phyloP scores from a whole-genome alignment of 192 early-diverging fungal genomes.

The Thamnidium elegans region DNA sequence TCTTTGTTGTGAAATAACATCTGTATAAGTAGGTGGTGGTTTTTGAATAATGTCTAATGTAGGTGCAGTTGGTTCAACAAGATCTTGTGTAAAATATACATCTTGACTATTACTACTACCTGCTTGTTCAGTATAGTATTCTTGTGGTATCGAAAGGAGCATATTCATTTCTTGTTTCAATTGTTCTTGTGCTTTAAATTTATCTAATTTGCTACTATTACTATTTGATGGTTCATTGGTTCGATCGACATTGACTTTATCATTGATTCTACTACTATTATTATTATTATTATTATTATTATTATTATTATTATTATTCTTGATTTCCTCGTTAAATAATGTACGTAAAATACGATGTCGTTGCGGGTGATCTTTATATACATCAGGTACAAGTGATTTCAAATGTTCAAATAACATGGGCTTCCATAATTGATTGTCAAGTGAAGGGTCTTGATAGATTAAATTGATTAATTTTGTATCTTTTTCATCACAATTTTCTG shows the following conservation, averaged over 20 bases:
- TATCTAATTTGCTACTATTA: neutral
- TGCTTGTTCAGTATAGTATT: neutral
- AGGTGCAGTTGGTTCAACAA: neutral
- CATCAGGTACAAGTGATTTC: neutral
- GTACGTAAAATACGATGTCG: neutral
- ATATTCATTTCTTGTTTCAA: neutral
- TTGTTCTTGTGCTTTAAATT: neutral
- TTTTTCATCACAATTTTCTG: neutral
- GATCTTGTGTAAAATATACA: neutral
- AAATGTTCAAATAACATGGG: neutral
- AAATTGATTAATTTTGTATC: neutral
- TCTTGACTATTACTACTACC: neutral
- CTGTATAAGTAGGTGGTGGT: constrained; percentile 10
- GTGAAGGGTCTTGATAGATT: neutral
- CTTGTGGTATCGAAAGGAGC: neutral
- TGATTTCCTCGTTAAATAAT: neutral
- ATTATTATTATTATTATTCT: neutral
- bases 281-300: neutral
- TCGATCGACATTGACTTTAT: too few relatives aligned
- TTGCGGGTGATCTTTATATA: neutral
- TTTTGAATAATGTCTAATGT: constrained; percentile 2
- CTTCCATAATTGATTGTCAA: constrained; percentile 5
- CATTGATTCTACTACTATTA: too few relatives aligned
- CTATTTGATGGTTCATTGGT: neutral
- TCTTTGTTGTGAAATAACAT: neutral